Conservation (phyloP, 352 stramenopile species). For the Globisporangium orthogonon region DNA sequence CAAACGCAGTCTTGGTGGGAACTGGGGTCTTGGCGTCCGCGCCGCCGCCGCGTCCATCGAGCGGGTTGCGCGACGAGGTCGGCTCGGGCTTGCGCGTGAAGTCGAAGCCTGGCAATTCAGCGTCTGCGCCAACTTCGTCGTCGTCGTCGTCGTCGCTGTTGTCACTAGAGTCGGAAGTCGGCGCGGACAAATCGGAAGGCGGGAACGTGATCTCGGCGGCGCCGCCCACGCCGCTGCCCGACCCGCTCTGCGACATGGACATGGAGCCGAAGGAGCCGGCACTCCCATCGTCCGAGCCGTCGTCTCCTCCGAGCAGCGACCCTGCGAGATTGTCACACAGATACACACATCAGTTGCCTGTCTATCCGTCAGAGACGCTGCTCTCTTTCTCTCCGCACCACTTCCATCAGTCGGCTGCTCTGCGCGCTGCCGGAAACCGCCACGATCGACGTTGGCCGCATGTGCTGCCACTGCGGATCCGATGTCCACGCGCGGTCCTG, state of each 20-base stretch:
- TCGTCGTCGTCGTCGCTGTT: neutral
- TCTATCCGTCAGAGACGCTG: neutral
- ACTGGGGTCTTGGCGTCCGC: neutral
- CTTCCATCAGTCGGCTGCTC: slow-evolving; percentile 5
- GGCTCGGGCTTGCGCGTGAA: neutral
- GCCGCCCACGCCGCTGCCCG: neutral
- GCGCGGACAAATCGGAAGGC: neutral
- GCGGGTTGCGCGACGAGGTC: neutral
- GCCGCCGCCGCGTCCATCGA: neutral
- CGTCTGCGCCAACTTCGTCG: neutral
- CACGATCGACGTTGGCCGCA: neutral
- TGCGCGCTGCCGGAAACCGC: too few relatives aligned
- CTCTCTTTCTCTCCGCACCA: slow-evolving; percentile 1
- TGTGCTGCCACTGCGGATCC: neutral
- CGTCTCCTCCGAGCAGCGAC: slow-evolving; percentile 4
- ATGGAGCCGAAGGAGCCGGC: neutral
- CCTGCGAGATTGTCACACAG: neutral
- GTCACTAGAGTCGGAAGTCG: neutral
- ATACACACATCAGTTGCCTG: neutral
- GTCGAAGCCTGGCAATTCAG: neutral
- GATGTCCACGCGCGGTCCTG: slow-evolving; percentile 1
- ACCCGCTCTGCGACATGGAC: slow-evolving; percentile 1
- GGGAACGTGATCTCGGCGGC: slow-evolving; percentile 5
- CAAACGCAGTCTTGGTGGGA: neutral
- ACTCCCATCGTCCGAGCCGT: neutral